Conservation (phyloP, 805 yeast genomes). For the Candida endomychidarum region DNA sequence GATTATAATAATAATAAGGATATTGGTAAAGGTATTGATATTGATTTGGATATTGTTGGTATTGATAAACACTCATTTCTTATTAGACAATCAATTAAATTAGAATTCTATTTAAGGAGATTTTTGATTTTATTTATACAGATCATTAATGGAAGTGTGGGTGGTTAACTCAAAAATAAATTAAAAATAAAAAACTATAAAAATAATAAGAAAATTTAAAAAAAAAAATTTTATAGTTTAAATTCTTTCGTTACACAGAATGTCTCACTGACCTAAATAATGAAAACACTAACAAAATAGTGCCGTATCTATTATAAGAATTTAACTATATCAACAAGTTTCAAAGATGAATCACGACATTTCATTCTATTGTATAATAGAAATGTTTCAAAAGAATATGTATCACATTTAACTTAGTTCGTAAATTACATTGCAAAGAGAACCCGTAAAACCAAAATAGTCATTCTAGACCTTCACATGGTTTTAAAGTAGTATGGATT, state of each 20-base stretch:
- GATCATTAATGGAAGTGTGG: neutral
- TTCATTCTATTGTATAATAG: neutral
- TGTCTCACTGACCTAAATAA: neutral
- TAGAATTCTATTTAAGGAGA: neutral
- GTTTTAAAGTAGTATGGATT: too few species aligned
- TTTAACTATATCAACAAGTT: neutral
- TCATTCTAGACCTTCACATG: slow-evolving; percentile 2
- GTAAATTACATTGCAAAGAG: slow-evolving; percentile 5
- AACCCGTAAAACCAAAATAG: slow-evolving; percentile 4
- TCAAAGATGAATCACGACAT: slow-evolving; percentile 4
- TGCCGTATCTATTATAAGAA: slow-evolving; percentile 2
- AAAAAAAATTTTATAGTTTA: neutral
- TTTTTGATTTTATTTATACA: slow-evolving; percentile 2
- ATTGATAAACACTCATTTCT: slow-evolving; percentile 14
- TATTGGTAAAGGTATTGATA: slow-evolving; percentile 14
- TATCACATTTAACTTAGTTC: neutral
- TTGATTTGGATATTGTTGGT: slow-evolving; percentile 12
- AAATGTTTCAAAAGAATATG: slow-evolving; percentile 5
- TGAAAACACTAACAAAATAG: neutral
- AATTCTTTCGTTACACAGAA: slow-evolving; percentile 7
- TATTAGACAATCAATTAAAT: neutral
- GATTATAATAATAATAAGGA: slow-evolving; percentile 9
- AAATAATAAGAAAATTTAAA: neutral
- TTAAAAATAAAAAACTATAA: neutral
- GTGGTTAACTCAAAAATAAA: neutral